Base-by-base conservation (phyloP, 73 alveolate species). In the Paramecium biaurelia region DNA sequence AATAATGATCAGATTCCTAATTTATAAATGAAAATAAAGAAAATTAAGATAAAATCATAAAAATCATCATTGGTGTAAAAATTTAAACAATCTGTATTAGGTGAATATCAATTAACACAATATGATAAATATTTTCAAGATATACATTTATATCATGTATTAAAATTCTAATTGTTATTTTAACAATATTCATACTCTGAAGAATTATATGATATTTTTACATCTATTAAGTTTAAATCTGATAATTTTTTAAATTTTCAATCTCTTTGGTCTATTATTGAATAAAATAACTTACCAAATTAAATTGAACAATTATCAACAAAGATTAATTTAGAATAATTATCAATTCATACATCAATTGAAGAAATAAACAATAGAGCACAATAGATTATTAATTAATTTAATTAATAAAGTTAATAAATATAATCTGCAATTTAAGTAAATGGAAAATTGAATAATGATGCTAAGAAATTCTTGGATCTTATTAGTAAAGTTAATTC, bases 91-190 rank as follows among this genome's bases (percentile, higher is more conserved):
- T 53, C 68, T 3, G 30, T 38, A 20, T 79, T 79, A n/a, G 74
- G 49, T 12, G 42, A 79, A 79, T 43, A 79, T 14, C 5, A 42
- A 30, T 15, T 23, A 23, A 79, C 47, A 26, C 37, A 79, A 79
- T 79, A 79, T 79, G 72, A 38, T 21, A 79, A 79, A 45, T 79
- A 79, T 20, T 79, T 30, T 79, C 18, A 79, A 5, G 90, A 79
- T 79, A 43, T 79, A 23, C 90, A 79, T 42, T 7, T 79, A 18
- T 41, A 38, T 26, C 74, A 79, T 42, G 43, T 79, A 18, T 34
- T 79, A 18, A 79, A 79, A 43, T 47, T 79, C 32, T 43, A 79
- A 47, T 10, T 79, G 57, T 24, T 79, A 21, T 38, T 76, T 79
- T 10, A 43, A 20, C 4, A 72, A 32, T 26, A 43, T 37, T 74